These are phyloP conservation scores for Colletotrichum orbiculare DNA, from an alignment of 2,329 filamentous ascomycete species.

Conservation along the genomic window DNA sequence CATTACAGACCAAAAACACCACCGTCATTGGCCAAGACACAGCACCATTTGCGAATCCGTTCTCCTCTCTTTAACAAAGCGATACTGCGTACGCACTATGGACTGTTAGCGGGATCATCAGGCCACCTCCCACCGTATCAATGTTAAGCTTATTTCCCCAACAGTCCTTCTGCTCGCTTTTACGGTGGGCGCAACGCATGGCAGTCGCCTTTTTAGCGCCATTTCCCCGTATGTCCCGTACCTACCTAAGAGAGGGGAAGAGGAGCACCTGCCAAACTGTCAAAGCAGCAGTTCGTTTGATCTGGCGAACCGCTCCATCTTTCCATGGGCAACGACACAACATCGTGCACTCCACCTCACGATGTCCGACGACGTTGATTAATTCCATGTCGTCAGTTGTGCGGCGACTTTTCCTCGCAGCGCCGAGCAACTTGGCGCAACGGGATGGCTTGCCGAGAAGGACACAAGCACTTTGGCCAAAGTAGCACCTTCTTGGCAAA, in stretches of 20 bases:
- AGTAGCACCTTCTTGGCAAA: slow-evolving; percentile 27
- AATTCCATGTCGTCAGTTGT: slow-evolving; percentile 16
- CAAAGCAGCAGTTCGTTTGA: slow-evolving; percentile 30
- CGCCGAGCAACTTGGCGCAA: slow-evolving; percentile 34
- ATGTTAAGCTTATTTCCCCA: slow-evolving; percentile 35
- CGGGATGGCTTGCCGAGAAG: slow-evolving; percentile 36
- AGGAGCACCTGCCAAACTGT: slow-evolving; percentile 20
- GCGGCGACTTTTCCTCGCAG: slow-evolving; percentile 35
- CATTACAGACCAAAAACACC: not conserved
- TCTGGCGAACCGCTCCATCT: slow-evolving; percentile 14
- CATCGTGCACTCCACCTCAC: not conserved
- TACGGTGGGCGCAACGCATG: slow-evolving; percentile 19
- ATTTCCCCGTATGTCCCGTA: slow-evolving; percentile 12
- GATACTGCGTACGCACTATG: not conserved
- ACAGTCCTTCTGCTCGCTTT: slow-evolving; percentile 8
- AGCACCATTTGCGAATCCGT: not conserved
- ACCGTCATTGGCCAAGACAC: slow-evolving; percentile 25
- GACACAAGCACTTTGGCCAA: slow-evolving; percentile 30
- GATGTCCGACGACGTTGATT: too few species aligned
- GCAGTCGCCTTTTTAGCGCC: not conserved
- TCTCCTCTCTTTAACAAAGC: not conserved
- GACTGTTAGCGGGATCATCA: slow-evolving; percentile 9
- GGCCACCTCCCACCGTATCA: slow-evolving; percentile 1
- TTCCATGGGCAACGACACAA: slow-evolving; percentile 4
- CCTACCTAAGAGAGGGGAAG: slow-evolving; percentile 3